phyloP scores from a whole-genome alignment of 2,329 filamentous ascomycete species.

The Fusarium musae region DNA sequence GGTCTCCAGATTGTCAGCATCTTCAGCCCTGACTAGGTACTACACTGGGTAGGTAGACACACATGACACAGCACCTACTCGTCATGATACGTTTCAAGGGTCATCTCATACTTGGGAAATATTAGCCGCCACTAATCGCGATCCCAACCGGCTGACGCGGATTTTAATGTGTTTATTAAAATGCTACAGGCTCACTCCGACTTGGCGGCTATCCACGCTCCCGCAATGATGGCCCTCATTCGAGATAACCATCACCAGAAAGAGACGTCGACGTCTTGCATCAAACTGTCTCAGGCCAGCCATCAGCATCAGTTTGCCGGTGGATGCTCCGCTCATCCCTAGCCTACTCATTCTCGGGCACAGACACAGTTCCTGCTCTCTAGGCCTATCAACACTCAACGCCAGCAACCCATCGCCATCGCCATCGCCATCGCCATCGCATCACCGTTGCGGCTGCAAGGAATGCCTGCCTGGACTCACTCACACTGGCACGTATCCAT shows the following conservation, averaged over 20 bases:
- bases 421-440: not conserved
- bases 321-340: not conserved
- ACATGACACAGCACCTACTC: not conserved
- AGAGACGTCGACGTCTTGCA: not conserved
- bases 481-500: not conserved
- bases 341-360: slow-evolving; percentile 1
- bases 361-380: slow-evolving; percentile 8
- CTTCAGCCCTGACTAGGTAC: not conserved
- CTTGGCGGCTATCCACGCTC: not conserved
- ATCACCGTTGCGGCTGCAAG: slow-evolving; percentile 16
- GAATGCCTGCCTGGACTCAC: not conserved
- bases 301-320: not conserved
- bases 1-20: not conserved
- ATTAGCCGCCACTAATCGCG: slow-evolving; percentile 22
- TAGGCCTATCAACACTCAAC: slow-evolving; percentile 12
- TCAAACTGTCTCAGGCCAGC: slow-evolving; percentile 10
- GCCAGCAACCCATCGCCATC: not conserved
- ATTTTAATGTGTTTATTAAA: slow-evolving; percentile 4
- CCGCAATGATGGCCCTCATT: not conserved
- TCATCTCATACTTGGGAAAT: not conserved
- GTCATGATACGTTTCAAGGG: not conserved
- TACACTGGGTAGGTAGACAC: not conserved
- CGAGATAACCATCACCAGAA: not conserved
- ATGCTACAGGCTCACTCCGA: not conserved
- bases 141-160: slow-evolving; percentile 2